Base-by-base conservation (phyloP, 2,329 filamentous ascomycete species). In the Colletotrichum tabaci region DNA sequence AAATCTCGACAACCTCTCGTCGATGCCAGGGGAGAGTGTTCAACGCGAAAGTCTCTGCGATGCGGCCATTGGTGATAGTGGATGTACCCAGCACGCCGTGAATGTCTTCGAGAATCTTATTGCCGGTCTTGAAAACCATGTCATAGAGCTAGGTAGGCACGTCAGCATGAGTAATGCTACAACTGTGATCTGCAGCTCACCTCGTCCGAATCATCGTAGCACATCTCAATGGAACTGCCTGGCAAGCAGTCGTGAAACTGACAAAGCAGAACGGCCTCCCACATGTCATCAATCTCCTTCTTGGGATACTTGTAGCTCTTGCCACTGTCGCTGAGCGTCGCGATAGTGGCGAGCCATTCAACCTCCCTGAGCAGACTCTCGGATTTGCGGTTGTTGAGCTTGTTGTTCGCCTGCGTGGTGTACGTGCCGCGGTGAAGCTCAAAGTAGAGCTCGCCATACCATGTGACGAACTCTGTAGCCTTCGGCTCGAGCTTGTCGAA, bases 211-310 rank as follows among this genome's bases (percentile, higher is more conserved):
- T 99, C 96, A 80, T 97, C 94, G 77, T 98, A 98, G 81, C 95
- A 98, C 95, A 98, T 98, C 81, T 97, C 95, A 76, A 99, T 98
- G 44, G 91, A 94, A 79, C 94, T 98, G 67, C 96, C 96, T 0
- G 96, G 96, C 62, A 99, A 87, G 80, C 96, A 98, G 80, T 99
- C 96, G 75, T 99, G 96, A 87, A 99, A 99, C 78, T 99, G 96
- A 75, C 96, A 98, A 35, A 98, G 89, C 30, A 98, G 87, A 3
- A 96, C 92, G 66, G 89, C 88, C 84, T 98, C 96, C 96, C 96
- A 99, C 91, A 99, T 97, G 68, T 92, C 88, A 79, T 99, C 96
- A 66, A 99, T 92, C n/a, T 96, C 91, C 79, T 93, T 90, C 83
- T 97, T 98, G 12, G 96, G 96, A 79, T 98, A 99, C 78, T 92